Evolutionary conservation across 2,329 filamentous ascomycete species (phyloP).

Genomic region (Colletotrichum sp.): DNA sequence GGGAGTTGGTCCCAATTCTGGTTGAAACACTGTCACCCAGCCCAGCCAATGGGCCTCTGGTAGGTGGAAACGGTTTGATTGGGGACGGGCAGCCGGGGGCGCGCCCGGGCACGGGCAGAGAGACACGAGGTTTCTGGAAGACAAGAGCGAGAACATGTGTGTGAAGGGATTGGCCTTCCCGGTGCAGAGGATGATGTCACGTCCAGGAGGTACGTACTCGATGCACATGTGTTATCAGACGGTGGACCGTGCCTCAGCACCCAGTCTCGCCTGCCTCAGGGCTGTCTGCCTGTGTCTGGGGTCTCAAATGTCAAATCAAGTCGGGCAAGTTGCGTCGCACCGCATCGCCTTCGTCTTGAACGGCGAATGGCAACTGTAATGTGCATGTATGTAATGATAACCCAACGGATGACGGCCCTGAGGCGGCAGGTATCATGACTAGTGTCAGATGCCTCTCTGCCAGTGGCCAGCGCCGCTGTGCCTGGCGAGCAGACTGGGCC

Average conservation of each 20-base stretch:
- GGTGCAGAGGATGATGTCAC: constrained; percentile 5
- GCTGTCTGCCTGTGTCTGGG: not conserved
- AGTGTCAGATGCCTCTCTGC: constrained; percentile 10
- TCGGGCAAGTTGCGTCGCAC: not conserved
- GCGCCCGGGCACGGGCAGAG: constrained; percentile 6
- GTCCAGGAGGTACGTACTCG: not conserved
- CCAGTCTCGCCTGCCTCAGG: not conserved
- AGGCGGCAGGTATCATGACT: constrained; percentile 14
- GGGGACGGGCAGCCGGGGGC: constrained; percentile 1
- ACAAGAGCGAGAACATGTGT: constrained; percentile 6
- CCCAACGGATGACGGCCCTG: not conserved
- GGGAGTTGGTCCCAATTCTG: constrained; percentile 13
- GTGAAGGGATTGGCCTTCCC: not conserved
- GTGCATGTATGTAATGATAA: not conserved
- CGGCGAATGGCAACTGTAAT: not conserved
- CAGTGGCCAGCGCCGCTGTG: not conserved
- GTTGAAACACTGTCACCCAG: constrained; percentile 16
- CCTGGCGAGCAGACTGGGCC: not conserved
- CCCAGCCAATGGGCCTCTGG: constrained; percentile 1
- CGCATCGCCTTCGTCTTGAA: not conserved
- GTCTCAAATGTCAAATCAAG: not conserved
- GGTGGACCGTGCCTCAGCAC: not conserved
- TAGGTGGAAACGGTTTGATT: constrained; percentile 20
- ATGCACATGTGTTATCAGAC: not conserved
- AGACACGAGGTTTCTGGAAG: constrained; percentile 20